phyloP scores from a whole-genome alignment of 345 rosid species.

The Camelina neglecta region DNA sequence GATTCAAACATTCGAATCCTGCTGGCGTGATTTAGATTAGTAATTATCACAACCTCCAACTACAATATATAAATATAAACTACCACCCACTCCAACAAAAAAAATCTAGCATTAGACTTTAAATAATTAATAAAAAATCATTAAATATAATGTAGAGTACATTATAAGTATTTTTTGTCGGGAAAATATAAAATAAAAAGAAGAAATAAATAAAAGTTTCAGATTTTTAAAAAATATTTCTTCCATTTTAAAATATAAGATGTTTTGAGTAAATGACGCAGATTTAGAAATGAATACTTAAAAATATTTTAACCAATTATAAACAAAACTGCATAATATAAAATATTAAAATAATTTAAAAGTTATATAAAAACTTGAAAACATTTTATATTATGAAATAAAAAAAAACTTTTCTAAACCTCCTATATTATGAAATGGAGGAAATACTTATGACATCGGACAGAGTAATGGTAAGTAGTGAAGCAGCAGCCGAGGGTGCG shows the following conservation, averaged over 20 bases:
- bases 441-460: constrained; percentile 39
- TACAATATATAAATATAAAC: constrained; percentile 36
- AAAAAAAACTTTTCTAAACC: too few species aligned
- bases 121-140: neutral
- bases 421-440: too few species aligned
- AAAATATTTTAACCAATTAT: too few species aligned
- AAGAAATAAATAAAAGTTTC: constrained; percentile 14
- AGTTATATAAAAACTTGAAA: too few species aligned
- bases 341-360: too few species aligned
- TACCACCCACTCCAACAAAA: constrained; percentile 32
- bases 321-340: too few species aligned
- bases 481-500: neutral
- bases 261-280: too few species aligned
- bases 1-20: constrained; percentile 27
- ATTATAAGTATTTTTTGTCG: constrained; percentile 3
- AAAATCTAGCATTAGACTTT: constrained; percentile 8
- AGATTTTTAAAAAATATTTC: neutral
- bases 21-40: constrained; percentile 44
- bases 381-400: too few species aligned
- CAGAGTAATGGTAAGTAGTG: constrained; percentile 16
- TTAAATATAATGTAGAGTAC: constrained; percentile 6
- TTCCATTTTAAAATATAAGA: too few species aligned
- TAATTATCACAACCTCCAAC: constrained; percentile 47
- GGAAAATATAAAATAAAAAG: neutral
- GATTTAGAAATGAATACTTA: too few species aligned